These are phyloP conservation scores for Hypholoma fasciculare DNA, from an alignment of 768 basidiomycete genomes.

Conservation along the genomic window DNA sequence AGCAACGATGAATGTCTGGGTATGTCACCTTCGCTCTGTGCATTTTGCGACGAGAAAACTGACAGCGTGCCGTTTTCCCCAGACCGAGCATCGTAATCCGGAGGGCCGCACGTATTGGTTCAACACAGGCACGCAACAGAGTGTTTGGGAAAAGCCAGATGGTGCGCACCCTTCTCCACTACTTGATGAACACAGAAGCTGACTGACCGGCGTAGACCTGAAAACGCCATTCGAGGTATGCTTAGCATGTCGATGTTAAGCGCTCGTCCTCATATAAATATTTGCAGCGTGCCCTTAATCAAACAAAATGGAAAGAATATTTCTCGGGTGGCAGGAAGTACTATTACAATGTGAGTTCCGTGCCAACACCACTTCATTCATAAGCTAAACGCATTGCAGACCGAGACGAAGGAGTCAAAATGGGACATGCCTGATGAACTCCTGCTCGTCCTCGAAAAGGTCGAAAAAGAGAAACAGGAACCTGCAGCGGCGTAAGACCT, in stretches of 20 bases:
- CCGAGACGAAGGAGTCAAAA: constrained; percentile 88
- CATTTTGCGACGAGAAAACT: not conserved
- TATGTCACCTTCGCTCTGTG: constrained; percentile 16
- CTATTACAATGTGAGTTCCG: constrained; percentile 72
- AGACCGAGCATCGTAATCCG: constrained; percentile 94
- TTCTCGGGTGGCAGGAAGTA: constrained; percentile 90
- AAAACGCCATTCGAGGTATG: constrained; percentile 91
- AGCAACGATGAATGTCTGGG: constrained; percentile 33
- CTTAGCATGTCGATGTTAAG: not conserved
- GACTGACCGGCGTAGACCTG: constrained; percentile 50
- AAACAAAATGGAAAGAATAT: constrained; percentile 97
- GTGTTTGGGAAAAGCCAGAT: constrained; percentile 98
- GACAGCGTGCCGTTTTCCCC: not conserved
- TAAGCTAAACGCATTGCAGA: constrained; percentile 40
- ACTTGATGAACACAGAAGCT: not conserved
- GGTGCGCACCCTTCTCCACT: constrained; percentile 43
- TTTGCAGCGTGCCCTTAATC: constrained; percentile 74
- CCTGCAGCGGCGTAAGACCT: not conserved
- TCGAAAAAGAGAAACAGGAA: constrained; percentile 69
- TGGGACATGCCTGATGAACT: constrained; percentile 99
- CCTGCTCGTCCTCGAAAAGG: constrained; percentile 77
- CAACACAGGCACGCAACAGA: constrained; percentile 83
- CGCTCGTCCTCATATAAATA: not conserved
- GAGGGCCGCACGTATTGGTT: constrained; percentile 99
- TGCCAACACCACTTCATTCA: not conserved